phyloP scores from a whole-genome alignment of 345 rosid species.

The Durio zibethinus region DNA sequence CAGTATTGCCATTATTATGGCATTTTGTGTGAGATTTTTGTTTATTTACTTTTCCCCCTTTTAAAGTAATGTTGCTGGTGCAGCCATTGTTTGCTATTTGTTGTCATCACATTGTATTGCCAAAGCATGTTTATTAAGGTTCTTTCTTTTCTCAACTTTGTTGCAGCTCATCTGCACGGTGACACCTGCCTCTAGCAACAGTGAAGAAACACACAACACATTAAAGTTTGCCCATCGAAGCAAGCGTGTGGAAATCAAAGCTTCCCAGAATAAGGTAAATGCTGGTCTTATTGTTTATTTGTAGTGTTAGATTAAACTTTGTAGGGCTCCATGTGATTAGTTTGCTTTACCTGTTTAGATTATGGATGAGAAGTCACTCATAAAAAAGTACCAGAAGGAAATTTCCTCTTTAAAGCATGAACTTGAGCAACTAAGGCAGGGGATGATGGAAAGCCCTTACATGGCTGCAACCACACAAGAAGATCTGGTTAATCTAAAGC shows the following conservation, averaged over 20 bases:
- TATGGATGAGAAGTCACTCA: slow-evolving; percentile 77
- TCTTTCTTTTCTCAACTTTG: slow-evolving; percentile 18
- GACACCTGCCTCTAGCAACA: slow-evolving; percentile 67
- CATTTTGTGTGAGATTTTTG: neutral
- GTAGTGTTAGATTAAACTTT: neutral
- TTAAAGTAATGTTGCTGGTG: neutral
- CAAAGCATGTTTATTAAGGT: slow-evolving; percentile 6
- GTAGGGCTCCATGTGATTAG: neutral
- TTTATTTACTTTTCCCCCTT: neutral
- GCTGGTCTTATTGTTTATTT: slow-evolving; percentile 4
- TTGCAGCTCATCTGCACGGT: slow-evolving; percentile 68
- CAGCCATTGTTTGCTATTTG: neutral
- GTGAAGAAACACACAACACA: slow-evolving; percentile 73
- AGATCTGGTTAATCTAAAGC: slow-evolving; percentile 62
- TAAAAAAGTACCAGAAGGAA: slow-evolving; percentile 70
- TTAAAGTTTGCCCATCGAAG: slow-evolving; percentile 70
- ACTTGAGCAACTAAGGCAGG: slow-evolving; percentile 55
- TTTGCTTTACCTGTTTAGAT: slow-evolving; percentile 34
- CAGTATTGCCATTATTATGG: slow-evolving; percentile 7
- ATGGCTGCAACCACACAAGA: slow-evolving; percentile 45
- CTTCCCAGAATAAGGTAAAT: slow-evolving; percentile 62
- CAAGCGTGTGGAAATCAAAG: slow-evolving; percentile 63
- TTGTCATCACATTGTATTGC: neutral
- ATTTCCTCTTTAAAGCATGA: slow-evolving; percentile 60
- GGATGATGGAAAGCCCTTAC: slow-evolving; percentile 44